Percentiles rank a stretch among this genome's conserved stretches.
These are phyloP conservation scores for Trichoderma pleuroti DNA, from an alignment of 2,329 filamentous ascomycete species.

Conservation along the genomic window DNA sequence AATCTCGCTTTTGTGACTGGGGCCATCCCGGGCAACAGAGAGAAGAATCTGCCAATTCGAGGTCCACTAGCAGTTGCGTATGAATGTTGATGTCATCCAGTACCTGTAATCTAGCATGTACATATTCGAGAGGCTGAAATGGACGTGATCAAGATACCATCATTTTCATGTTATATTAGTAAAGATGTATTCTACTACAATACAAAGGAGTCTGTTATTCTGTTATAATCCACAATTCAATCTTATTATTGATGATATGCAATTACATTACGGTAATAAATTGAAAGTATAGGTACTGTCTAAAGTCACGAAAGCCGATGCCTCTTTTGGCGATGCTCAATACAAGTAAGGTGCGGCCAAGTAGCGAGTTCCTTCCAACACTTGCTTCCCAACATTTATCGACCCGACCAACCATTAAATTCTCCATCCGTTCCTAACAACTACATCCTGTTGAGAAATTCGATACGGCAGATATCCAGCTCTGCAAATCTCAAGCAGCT, in stretches of 20 bases:
- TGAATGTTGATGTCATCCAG: background rate
- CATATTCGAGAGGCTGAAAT: background rate
- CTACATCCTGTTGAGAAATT: background rate
- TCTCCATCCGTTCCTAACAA: background rate
- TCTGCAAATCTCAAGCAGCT: background rate
- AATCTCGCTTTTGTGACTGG: constrained; percentile 31
- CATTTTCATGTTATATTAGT: background rate
- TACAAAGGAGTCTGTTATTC: no score
- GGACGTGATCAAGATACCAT: background rate
- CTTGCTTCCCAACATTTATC: background rate
- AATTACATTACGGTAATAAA: no score
- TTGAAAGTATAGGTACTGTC: no score
- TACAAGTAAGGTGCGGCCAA: background rate
- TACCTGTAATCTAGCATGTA: background rate
- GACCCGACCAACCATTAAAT: background rate
- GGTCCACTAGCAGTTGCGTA: constrained; percentile 22
- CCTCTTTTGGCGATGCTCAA: background rate
- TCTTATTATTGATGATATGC: no score
- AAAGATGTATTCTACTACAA: no score
- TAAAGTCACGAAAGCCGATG: background rate
- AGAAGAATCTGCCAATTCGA: constrained; percentile 23
- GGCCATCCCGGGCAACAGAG: constrained; percentile 18
- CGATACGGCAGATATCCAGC: no score
- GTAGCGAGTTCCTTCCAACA: background rate
- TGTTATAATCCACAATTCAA: no score